Conservation (phyloP, 2,329 filamentous ascomycete species). For the Fusarium stilboides region DNA sequence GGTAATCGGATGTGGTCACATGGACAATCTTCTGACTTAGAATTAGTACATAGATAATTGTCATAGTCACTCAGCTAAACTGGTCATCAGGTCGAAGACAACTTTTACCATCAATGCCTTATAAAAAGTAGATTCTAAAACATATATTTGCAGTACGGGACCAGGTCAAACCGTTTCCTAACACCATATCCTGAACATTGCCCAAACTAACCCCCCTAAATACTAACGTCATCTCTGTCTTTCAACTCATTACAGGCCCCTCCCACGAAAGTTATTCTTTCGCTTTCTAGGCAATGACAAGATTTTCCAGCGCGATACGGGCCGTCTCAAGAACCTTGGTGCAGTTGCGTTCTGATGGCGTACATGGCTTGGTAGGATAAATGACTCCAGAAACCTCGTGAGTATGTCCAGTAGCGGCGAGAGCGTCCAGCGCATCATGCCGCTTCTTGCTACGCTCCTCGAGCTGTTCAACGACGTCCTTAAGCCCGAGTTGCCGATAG, state of each 20-base stretch:
- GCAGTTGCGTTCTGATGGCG: slow-evolving; percentile 61
- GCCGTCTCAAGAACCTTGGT: slow-evolving; percentile 69
- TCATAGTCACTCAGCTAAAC: not conserved
- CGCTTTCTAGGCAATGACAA: slow-evolving; percentile 65
- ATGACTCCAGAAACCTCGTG: slow-evolving; percentile 48
- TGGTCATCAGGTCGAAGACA: not conserved
- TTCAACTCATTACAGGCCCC: not conserved
- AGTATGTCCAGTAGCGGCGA: slow-evolving; percentile 58
- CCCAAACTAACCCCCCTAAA: not conserved
- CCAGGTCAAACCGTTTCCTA: not conserved
- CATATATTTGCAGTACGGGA: not conserved
- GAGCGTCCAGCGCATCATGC: slow-evolving; percentile 65
- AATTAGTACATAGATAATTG: not conserved
- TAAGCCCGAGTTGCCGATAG: slow-evolving; percentile 64
- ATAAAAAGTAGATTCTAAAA: not conserved
- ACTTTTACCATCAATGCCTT: not conserved
- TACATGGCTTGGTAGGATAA: slow-evolving; percentile 44
- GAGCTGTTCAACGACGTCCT: slow-evolving; percentile 68
- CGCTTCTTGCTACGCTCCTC: slow-evolving; percentile 65
- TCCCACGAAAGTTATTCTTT: not conserved
- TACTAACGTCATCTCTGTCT: not conserved
- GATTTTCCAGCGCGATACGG: slow-evolving; percentile 66
- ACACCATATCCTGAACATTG: not conserved
- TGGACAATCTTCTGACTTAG: not conserved
- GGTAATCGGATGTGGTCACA: no score